Conservation (phyloP, 257 asterid species). For the Anisodus acutangulus region DNA sequence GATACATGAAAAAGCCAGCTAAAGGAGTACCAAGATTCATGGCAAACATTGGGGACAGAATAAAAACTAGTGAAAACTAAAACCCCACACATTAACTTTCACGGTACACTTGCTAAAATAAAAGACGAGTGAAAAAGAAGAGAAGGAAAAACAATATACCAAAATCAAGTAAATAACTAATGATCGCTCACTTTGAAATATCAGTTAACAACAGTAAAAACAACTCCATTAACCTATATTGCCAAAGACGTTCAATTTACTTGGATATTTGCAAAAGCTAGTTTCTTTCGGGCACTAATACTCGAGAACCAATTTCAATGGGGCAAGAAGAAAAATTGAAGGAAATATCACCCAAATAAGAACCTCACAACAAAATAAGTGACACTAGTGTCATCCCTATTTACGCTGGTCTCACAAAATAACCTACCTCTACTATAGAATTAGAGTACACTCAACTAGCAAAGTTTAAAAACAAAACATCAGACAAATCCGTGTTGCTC, state of each 20-base stretch:
- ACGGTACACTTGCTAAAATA: neutral
- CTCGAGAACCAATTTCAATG: neutral
- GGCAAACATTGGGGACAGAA: neutral
- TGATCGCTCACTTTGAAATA: neutral
- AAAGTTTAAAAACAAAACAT: neutral
- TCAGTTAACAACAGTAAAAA: neutral
- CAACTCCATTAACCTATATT: neutral
- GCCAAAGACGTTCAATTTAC: too few species aligned
- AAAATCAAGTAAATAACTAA: neutral
- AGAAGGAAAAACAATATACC: neutral
- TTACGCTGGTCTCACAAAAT: conserved; percentile 23
- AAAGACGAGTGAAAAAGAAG: neutral
- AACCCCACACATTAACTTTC: neutral
- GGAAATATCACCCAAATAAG: neutral
- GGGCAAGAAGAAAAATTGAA: too few species aligned
- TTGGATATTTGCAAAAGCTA: neutral
- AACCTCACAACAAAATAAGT: neutral
- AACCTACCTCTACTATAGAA: neutral
- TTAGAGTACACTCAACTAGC: neutral
- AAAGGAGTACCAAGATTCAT: neutral
- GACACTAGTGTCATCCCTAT: conserved; percentile 19
- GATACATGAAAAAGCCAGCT: neutral
- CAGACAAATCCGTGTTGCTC: neutral
- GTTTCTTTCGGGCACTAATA: neutral
- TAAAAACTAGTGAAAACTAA: neutral